Evolutionary conservation across 2,329 filamentous ascomycete species (phyloP), one percentile per base, ranked within the genome.

Genomic region (Apiospora aurea): DNA sequence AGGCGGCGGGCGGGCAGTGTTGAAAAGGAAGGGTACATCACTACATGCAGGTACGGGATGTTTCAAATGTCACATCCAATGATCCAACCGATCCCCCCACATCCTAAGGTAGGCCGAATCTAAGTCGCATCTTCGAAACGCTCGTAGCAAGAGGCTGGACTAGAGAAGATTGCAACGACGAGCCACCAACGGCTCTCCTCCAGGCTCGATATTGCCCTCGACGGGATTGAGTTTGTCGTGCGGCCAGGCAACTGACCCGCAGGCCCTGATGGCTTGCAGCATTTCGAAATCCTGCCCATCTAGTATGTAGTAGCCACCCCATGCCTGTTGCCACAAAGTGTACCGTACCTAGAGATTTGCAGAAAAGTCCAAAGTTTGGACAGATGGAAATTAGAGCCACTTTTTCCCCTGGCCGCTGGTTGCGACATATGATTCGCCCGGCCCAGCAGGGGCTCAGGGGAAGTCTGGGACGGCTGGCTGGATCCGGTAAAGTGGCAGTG

Each of bases 71-170:
- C 21, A 41, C 57, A 64, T 64, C 57, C 57, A 64, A 64, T 34
- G 14, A 64, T 64, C 57, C 57, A 64, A 64, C 57, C 24, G 18
- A n/a, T 38, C 4, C 34, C 57, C 57, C 53, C 57, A 29, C 53
- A 34, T 38, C 53, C 53, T 61, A n/a, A n/a, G n/a, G n/a, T n/a
- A 34, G 53, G 53, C 34, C 18, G 53, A 34, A 61, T 61, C 29
- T 61, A 61, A 24, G 57, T 64, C 57, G 57, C 57, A 64, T 64
- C 57, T 64, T 64, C 57, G 57, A 64, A 64, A 64, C 57, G 57
- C 57, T n/a, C 57, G 10, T 64, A 64, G 11, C 57, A 38, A 64
- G 57, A 64, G 57, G 34, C 29, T 61, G 53, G 16, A 41, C 34
- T 24, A 41, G 34, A 64, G 16, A 64, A 11, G 57, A 64, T 21